phyloP scores from a whole-genome alignment of 148 eudicot genomes.

The Nepenthes gracilis region DNA sequence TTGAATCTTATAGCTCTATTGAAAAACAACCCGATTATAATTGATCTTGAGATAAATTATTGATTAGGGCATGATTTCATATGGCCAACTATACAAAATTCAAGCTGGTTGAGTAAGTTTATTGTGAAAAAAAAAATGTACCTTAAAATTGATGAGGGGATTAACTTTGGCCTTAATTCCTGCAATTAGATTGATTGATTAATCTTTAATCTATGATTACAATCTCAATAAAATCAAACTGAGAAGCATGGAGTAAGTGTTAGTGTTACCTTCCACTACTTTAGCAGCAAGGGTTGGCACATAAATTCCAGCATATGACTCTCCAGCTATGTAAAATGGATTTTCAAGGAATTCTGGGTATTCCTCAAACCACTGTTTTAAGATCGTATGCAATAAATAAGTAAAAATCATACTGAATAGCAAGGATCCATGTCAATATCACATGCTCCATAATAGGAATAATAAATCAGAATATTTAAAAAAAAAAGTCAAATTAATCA shows the following conservation, averaged over 20 bases:
- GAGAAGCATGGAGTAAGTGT: neutral
- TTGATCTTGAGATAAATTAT: no score
- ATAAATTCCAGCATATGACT: constrained; percentile 48
- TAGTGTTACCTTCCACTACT: constrained; percentile 29
- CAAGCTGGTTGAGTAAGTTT: no score
- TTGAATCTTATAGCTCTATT: no score
- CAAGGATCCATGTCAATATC: neutral
- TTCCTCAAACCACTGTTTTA: constrained; percentile 30
- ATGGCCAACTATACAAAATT: no score
- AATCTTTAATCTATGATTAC: neutral
- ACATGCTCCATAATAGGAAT: no score
- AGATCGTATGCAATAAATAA: neutral
- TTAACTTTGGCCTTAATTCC: constrained; percentile 25
- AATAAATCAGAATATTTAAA: no score
- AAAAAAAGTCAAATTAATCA: no score
- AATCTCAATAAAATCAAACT: neutral
- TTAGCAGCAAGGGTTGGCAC: constrained; percentile 46
- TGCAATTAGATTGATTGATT: constrained; percentile 4
- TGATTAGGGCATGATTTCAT: no score
- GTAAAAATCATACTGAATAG: neutral
- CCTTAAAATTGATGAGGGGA: constrained; percentile 49
- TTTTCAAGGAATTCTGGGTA: constrained; percentile 27
- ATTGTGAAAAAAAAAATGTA: neutral
- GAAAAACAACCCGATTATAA: no score
- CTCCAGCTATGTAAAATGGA: constrained; percentile 42